Conservation (phyloP, 129 eudicot species). For the Pseudognaphalium luteoalbum region DNA sequence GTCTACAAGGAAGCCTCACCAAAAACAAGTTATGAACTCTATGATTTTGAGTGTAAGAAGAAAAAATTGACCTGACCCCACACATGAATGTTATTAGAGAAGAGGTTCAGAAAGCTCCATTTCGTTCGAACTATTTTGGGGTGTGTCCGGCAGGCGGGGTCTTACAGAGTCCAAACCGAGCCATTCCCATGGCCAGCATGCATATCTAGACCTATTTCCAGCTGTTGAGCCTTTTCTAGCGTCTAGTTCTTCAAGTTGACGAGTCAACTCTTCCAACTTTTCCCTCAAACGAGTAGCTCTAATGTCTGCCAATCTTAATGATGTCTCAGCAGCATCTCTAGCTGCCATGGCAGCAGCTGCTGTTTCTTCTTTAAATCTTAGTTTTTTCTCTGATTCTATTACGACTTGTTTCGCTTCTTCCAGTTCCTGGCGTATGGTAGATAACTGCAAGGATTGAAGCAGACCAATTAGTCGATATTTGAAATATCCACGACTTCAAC, state of each 20-base stretch:
- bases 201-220: constrained; percentile 58
- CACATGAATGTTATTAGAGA: constrained; percentile 37
- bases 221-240: constrained; percentile 48
- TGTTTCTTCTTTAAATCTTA: constrained; percentile 90
- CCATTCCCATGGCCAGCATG: constrained; percentile 99
- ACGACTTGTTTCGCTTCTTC: constrained; percentile 82
- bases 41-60: constrained; percentile 7
- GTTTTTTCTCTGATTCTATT: constrained; percentile 70
- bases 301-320: constrained; percentile 77
- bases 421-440: constrained; percentile 65
- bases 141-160: constrained; percentile 39
- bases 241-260: constrained; percentile 76
- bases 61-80: constrained; percentile 24
- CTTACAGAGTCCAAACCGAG: constrained; percentile 80
- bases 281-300: constrained; percentile 83
- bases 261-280: constrained; percentile 74
- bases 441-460: constrained; percentile 52
- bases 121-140: constrained; percentile 57
- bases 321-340: constrained; percentile 89
- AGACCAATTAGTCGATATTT: not conserved
- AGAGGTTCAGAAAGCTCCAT: constrained; percentile 99
- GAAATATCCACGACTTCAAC: not conserved
- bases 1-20: constrained; percentile 6
- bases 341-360: constrained; percentile 99
- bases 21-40: constrained; percentile 19